Evolutionary conservation across 352 stramenopile species (phyloP), one percentile per base, ranked within the genome.

Genomic region (Phytophthora fragariaefolia): DNA sequence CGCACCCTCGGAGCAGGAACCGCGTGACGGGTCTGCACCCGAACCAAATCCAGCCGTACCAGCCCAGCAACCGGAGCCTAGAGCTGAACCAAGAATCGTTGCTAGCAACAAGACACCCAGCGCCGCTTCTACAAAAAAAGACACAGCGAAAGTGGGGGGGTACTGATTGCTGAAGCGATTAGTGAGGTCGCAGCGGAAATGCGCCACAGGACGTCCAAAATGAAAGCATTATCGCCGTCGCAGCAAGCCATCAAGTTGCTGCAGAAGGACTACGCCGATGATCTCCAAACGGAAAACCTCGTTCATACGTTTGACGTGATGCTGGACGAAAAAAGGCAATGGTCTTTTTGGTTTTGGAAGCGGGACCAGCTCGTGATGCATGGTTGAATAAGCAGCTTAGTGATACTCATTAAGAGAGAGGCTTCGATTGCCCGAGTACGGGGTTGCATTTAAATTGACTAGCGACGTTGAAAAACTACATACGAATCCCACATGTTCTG

Each of bases 401-500:
- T 7, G 1, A 0, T 22, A 43, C 1, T 6, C 27, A 56, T 3
- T 56, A 43, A 55, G 36, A 20, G 13, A 9, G 17, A n/a, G 36
- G 36, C 10, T 2, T 45, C 36, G 18, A 45, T n/a, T n/a, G n/a
- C 36, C 2, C 36, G 15, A 45, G 17, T 5, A 36, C 9, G 10
- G 30, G 10, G 5, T 45, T 23, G 8, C 12, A 9, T 45, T 45
- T 45, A 6, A 18, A 7, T 45, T 45, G 8, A 27, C 34, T 8
- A 23, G 42, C 22, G 24, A 17, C 15, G 15, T 46, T 20, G 20
- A 38, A 56, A 28, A 1, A 17, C 23, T 40, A 43, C 9, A 18
- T 59, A 66, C 10, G 56, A 71, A 45, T 71, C 12, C 32, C 55
- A 66, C 55, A 71, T 71, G 6, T 8, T 5, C 28, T 62, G 62